phyloP scores from a whole-genome alignment of 129 eudicot genomes.

The sunflower (Helianthus annuus) region DNA sequence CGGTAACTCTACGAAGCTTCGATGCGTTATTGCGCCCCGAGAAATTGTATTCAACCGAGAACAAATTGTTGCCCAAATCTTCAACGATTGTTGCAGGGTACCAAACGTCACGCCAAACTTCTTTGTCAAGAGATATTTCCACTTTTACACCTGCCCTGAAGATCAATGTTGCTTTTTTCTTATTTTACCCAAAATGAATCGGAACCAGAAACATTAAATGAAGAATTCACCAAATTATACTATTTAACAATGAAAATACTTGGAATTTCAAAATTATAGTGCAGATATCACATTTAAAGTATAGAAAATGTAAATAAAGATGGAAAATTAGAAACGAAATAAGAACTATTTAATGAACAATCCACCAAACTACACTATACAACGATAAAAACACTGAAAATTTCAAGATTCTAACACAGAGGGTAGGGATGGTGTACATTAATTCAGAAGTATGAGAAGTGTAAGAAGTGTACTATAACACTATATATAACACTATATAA shows the following conservation, averaged over 20 bases:
- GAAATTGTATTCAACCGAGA: slow-evolving; percentile 47
- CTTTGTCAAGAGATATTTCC: slow-evolving; percentile 52
- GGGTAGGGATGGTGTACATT: too few species aligned
- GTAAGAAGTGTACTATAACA: too few species aligned
- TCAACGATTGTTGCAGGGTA: slow-evolving; percentile 56
- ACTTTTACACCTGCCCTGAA: slow-evolving; percentile 58
- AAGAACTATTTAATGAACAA: slow-evolving; percentile 30
- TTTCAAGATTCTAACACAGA: too few species aligned
- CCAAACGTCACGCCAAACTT: slow-evolving; percentile 48
- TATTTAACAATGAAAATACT: neutral
- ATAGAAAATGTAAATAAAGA: slow-evolving; percentile 10
- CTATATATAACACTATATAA: too few species aligned
- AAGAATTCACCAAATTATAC: slow-evolving; percentile 9
- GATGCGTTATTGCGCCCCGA: slow-evolving; percentile 9
- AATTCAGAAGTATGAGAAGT: too few species aligned
- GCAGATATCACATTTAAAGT: slow-evolving; percentile 16
- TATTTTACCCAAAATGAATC: slow-evolving; percentile 28
- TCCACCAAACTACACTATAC: neutral
- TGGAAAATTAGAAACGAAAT: neutral
- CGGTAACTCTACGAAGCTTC: slow-evolving; percentile 35
- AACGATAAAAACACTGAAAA: neutral
- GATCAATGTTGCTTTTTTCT: slow-evolving; percentile 56
- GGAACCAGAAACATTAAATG: slow-evolving; percentile 31
- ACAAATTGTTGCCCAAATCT: slow-evolving; percentile 34
- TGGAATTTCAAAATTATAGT: neutral